Evolutionary conservation across 2,329 filamentous ascomycete genomes (phyloP).

Genomic region (Xylaria digitata): DNA sequence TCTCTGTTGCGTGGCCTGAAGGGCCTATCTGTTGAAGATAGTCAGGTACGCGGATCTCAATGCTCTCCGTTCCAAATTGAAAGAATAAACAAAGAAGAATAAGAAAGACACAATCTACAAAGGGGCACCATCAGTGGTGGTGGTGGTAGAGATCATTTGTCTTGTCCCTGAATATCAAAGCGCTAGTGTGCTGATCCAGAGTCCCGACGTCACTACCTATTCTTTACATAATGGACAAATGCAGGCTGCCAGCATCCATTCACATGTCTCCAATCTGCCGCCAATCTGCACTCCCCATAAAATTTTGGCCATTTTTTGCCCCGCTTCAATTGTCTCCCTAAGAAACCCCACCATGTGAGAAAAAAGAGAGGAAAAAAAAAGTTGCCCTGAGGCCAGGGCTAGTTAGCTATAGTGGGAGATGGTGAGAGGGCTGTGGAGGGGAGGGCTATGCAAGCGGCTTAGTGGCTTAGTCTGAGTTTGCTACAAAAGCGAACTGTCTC

Average conservation of each 20-base stretch:
- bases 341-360: slow-evolving; percentile 26
- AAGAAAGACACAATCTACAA: background rate
- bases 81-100: background rate
- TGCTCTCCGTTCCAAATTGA: background rate
- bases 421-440: too few relatives aligned
- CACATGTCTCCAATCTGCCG: slow-evolving; percentile 29
- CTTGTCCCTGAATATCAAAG: slow-evolving; percentile 14
- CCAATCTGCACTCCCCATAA: slow-evolving; percentile 26
- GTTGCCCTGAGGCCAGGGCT: slow-evolving; percentile 15
- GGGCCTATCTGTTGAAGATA: background rate
- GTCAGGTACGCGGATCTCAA: slow-evolving; percentile 14
- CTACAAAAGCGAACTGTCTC: slow-evolving; percentile 20
- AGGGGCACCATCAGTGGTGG: too few relatives aligned
- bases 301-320: slow-evolving; percentile 5
- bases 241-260: slow-evolving; percentile 5
- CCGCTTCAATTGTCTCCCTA: background rate
- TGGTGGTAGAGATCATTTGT: background rate
- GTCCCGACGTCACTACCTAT: slow-evolving; percentile 31
- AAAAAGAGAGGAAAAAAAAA: slow-evolving; percentile 20
- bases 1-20: slow-evolving; percentile 1
- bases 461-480: slow-evolving; percentile 11
- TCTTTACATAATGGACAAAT: slow-evolving; percentile 6
- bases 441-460: slow-evolving; percentile 29
- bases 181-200: slow-evolving; percentile 13
- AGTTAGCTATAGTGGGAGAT: background rate